Percentiles rank a stretch among this genome's conserved stretches.
phyloP scores from a whole-genome alignment of 148 eudicot genomes.

The Chenopodium suecicum region DNA sequence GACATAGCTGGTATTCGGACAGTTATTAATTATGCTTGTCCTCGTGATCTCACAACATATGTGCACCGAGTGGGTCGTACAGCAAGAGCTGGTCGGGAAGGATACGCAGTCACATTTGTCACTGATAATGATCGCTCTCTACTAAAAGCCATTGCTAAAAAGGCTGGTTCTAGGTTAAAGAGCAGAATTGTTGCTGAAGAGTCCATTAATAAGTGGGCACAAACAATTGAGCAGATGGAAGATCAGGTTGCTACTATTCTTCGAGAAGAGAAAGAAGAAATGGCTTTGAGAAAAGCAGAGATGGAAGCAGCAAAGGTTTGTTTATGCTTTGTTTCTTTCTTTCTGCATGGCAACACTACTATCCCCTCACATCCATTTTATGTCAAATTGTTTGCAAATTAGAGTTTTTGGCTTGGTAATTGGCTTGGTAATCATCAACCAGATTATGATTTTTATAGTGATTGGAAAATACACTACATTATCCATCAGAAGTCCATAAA shows the following conservation, averaged over 20 bases:
- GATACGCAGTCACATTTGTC: slow-evolving; percentile 91
- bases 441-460: background rate
- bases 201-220: slow-evolving; percentile 72
- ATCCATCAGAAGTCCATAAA: background rate
- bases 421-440: background rate
- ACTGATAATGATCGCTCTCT: slow-evolving; percentile 92
- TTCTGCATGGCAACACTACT: background rate
- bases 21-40: slow-evolving; percentile 87
- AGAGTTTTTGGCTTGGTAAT: background rate
- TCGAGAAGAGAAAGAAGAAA: slow-evolving; percentile 95
- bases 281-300: slow-evolving; percentile 96
- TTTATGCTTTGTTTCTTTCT: background rate
- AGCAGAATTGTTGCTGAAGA: slow-evolving; percentile 87
- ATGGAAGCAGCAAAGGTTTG: slow-evolving; percentile 95
- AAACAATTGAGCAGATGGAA: slow-evolving; percentile 87
- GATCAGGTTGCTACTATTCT: slow-evolving; percentile 72
- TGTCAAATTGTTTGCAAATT: background rate
- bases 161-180: slow-evolving; percentile 85
- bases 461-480: background rate
- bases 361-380: background rate
- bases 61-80: slow-evolving; percentile 99
- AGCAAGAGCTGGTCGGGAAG: slow-evolving; percentile 95
- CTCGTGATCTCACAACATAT: slow-evolving; percentile 79
- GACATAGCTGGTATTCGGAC: slow-evolving; percentile 90
- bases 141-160: slow-evolving; percentile 76